Evolutionary conservation across 2,329 filamentous ascomycete genomes (phyloP).

Genomic region (Calonectria multiphialidica): DNA sequence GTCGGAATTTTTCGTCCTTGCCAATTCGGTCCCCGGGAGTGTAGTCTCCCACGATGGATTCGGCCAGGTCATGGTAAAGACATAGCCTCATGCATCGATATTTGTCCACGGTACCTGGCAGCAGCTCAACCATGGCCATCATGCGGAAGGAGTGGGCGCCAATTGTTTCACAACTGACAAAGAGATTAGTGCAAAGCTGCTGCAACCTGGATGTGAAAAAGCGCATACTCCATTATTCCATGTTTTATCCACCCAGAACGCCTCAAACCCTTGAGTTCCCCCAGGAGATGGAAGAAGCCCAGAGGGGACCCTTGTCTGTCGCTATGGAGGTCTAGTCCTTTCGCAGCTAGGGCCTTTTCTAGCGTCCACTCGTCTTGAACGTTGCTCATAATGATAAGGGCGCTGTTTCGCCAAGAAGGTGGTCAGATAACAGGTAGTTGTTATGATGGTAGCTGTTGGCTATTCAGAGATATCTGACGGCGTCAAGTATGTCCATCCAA

Average conservation of each 20-base stretch:
- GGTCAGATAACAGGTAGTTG: too few relatives aligned
- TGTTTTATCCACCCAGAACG: constrained; percentile 96
- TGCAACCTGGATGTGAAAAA: background rate
- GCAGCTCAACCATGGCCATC: constrained; percentile 94
- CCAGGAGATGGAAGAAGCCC: constrained; percentile 93
- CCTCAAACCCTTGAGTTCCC: constrained; percentile 94
- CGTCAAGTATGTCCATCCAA: background rate
- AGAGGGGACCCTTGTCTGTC: constrained; percentile 71
- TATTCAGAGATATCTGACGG: background rate
- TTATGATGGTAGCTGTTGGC: background rate
- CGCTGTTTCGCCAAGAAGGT: too few relatives aligned
- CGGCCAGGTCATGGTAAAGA: constrained; percentile 96
- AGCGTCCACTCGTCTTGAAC: constrained; percentile 59
- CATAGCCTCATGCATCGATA: constrained; percentile 93
- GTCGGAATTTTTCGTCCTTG: constrained; percentile 88
- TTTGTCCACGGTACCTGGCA: constrained; percentile 80
- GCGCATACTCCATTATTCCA: constrained; percentile 67
- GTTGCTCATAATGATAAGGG: background rate
- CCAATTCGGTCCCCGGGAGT: constrained; percentile 90
- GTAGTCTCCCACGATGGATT: constrained; percentile 95
- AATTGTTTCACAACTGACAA: constrained; percentile 81
- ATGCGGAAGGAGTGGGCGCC: constrained; percentile 99
- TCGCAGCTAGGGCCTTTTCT: constrained; percentile 71
- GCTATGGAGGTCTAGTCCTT: constrained; percentile 67
- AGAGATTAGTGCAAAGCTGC: background rate